Evolutionary conservation across 345 rosid genomes (phyloP).

Genomic region (Populus davidiana): DNA sequence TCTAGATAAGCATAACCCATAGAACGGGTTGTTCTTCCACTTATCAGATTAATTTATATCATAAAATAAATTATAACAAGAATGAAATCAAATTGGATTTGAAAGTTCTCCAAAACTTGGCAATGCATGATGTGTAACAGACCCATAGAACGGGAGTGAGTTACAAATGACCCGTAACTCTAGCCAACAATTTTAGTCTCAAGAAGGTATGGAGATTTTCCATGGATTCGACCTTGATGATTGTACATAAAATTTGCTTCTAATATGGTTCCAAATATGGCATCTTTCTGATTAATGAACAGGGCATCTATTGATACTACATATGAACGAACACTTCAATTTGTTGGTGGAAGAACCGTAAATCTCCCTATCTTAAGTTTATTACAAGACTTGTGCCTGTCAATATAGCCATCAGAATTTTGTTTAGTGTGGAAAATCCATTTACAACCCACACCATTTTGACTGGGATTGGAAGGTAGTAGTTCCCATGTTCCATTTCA

Average conservation of each 20-base stretch:
- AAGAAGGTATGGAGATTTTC: conserved; percentile 36
- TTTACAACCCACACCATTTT: neutral
- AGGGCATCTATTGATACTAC: neutral
- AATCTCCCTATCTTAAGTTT: neutral
- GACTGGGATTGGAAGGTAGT: neutral
- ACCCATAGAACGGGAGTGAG: no score
- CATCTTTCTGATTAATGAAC: neutral
- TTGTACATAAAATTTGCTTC: neutral
- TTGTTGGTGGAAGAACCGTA: neutral
- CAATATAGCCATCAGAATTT: neutral
- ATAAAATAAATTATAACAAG: no score
- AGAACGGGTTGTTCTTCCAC: no score
- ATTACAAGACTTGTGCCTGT: neutral
- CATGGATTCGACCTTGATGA: neutral
- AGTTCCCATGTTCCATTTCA: neutral
- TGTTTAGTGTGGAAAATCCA: neutral
- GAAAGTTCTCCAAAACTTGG: no score
- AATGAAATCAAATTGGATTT: no score
- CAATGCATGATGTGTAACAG: no score
- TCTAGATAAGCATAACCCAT: no score
- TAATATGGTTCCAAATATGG: neutral
- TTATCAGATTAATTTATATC: no score
- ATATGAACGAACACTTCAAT: neutral
- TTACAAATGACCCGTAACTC: no score
- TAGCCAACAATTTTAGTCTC: conserved; percentile 7